Evolutionary conservation across 306 rosid genomes (phyloP), one percentile per base, ranked within the genome.

Genomic region (Pyrus pyrifolia): DNA sequence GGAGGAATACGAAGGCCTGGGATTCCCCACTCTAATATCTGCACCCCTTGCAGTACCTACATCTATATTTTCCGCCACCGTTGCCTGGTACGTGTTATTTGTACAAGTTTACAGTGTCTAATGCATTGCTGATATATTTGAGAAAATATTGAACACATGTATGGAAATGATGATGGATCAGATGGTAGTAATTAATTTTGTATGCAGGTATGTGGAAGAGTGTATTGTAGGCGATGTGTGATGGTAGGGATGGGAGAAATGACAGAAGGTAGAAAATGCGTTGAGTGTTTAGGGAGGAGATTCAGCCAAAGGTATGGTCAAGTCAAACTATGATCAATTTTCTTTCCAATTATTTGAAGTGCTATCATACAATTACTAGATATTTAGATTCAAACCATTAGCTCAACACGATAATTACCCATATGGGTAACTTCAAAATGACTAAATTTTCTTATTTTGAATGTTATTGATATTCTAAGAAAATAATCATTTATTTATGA

Each of bases 191-290:
- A 61, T 27, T 13, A 60, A 61, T 25, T 61, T 64, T 80, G 58
- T n/a, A 51, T 85, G 79, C 76, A 91, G 98, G 97, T 88, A 52
- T 91, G 98, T 83, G 98, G 96, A 59, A 88, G 98, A 86, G 97
- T 86, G 70, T 91, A 91, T 74, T 93, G 98, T 81, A 85, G 88
- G 82, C 86, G 79, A 30, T 93, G 98, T 75, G 78, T 91, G 77
- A 82, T 78, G 68, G 57, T 79, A 29, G 98, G 97, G 52, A 93
- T 93, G 98, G 97, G 94, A 68, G 96, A 90, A 15, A 86, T 93
- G 97, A 87, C 71, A 0, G 98, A 93, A 79, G 98, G 98, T 81
- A 89, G 97, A 71, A 93, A 93, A 86, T 93, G 98, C 68, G 33
- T 85, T 1, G 84, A 90, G 70, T 93, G 98, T 78, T 85, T 93